Base-by-base conservation (phyloP, 805 yeast genomes). In the Suhomyces sp. region DNA sequence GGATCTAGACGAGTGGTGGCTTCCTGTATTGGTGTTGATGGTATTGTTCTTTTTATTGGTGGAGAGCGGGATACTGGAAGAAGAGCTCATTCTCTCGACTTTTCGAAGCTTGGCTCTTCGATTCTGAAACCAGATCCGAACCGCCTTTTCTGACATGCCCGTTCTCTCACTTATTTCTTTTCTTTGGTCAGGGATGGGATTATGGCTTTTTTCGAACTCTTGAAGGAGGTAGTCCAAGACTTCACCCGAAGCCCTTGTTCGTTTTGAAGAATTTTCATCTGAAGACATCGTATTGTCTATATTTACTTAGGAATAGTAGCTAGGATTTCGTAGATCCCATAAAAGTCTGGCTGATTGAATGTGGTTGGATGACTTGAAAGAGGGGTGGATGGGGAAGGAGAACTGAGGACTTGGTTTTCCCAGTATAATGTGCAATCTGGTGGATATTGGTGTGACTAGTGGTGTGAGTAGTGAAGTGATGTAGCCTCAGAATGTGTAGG, bases 81-180 rank as follows among this genome's bases (percentile, higher is more conserved):
- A 26, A 5, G 49, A 70, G 29, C 66, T 71, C 66, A 78, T 69
- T 53, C 85, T 78, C 60, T 84, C 88, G 61, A 81, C 68, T 68
- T 87, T 87, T 62, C 91, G 77, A 44, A 84, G 78, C 65, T 88
- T 88, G 19, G 94, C 94, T 57, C 97, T 73, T 60, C 92, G 75
- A 66, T 90, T 90, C 68, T 91, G 97, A 63, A 90, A 91, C 97
- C 97, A 91, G 44, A 91, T 91, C 51, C 96, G 78, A 2, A 91
- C 96, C 12, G 92, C 89, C 56, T 94, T 81, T 61, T 91, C 97
- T 12, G 91, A 82, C 88, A 90, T 86, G 17, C 86, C 88, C 1
- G 96, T 88, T 55, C 78, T 78, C 2, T 79, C 83, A 40, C 94
- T 84, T 38, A 91, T 83, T 29, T 77, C 80, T 62, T 85, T 85